Evolutionary conservation across 1,139 yeast species (phyloP).

Genomic region (Scheffersomyces cryptocercus): DNA sequence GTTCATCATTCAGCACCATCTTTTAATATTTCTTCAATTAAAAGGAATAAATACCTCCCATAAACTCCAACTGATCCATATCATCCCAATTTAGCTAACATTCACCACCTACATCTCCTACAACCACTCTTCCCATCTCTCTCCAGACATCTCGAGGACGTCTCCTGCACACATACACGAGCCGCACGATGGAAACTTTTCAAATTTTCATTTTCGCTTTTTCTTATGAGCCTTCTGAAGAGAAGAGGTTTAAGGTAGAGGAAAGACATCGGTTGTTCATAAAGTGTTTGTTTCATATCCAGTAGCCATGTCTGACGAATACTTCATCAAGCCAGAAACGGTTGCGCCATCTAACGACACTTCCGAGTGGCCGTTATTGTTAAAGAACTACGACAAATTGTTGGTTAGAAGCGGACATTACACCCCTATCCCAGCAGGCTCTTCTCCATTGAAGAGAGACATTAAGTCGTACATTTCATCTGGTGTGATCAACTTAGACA

Average conservation of each 20-base stretch:
- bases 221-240: no score
- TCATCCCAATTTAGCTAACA: slow-evolving; percentile 4
- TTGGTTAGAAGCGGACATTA: slow-evolving; percentile 95
- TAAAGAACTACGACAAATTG: slow-evolving; percentile 91
- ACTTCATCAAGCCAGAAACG: slow-evolving; percentile 86
- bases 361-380: slow-evolving; percentile 91
- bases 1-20: no score
- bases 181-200: slow-evolving; percentile 20
- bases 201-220: no score
- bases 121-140: no score
- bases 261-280: neutral
- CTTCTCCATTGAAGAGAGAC: slow-evolving; percentile 94
- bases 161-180: neutral
- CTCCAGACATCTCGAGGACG: no score
- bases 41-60: no score
- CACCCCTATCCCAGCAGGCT: slow-evolving; percentile 95
- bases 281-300: neutral
- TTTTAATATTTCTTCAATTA: no score
- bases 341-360: slow-evolving; percentile 81
- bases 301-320: slow-evolving; percentile 56
- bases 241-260: no score
- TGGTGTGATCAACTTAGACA: slow-evolving; percentile 96
- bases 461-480: slow-evolving; percentile 85
- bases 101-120: neutral
- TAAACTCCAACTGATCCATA: neutral